Conservation (phyloP, 192 early-diverging fungal genomes). For the Coemansia sp. region DNA sequence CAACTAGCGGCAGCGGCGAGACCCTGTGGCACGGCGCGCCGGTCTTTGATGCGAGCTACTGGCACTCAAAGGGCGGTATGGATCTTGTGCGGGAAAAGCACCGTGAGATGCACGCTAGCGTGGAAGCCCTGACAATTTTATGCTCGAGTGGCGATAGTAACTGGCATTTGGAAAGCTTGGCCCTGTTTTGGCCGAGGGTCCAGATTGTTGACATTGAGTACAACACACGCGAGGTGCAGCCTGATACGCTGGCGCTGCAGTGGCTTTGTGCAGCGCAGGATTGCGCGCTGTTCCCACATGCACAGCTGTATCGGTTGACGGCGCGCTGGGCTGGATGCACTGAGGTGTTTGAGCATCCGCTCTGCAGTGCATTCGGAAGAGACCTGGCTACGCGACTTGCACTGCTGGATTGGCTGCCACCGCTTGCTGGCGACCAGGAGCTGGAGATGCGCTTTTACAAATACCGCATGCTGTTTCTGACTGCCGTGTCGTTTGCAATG, state of each 20-base stretch:
- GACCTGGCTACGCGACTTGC: slow-evolving; percentile 20
- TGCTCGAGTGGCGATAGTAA: slow-evolving; percentile 5
- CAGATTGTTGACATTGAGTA: slow-evolving; percentile 33
- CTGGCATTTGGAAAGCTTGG: slow-evolving; percentile 32
- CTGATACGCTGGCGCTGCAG: slow-evolving; percentile 16
- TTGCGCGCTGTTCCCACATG: slow-evolving; percentile 26
- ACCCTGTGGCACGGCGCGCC: slow-evolving; percentile 36
- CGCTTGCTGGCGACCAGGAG: slow-evolving; percentile 11
- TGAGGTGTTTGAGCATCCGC: slow-evolving; percentile 49
- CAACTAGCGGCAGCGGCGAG: slow-evolving; percentile 7
- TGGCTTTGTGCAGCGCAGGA: slow-evolving; percentile 44
- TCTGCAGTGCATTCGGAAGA: slow-evolving; percentile 14
- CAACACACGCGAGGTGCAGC: slow-evolving; percentile 28
- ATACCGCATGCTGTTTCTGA: slow-evolving; percentile 43
- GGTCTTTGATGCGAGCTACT: slow-evolving; percentile 40
- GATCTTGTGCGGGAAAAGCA: slow-evolving; percentile 37
- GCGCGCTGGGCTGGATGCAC: slow-evolving; percentile 45
- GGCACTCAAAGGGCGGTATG: slow-evolving; percentile 41
- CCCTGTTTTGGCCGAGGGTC: slow-evolving; percentile 42
- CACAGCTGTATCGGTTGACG: slow-evolving; percentile 35
- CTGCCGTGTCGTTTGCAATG: slow-evolving; percentile 44
- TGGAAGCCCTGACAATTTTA: slow-evolving; percentile 28
- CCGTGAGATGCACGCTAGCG: slow-evolving; percentile 12
- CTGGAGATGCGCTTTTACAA: slow-evolving; percentile 39
- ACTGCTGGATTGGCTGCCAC: slow-evolving; percentile 26